Evolutionary conservation across 345 rosid species (phyloP).

Genomic region (Gossypium thurberi): DNA sequence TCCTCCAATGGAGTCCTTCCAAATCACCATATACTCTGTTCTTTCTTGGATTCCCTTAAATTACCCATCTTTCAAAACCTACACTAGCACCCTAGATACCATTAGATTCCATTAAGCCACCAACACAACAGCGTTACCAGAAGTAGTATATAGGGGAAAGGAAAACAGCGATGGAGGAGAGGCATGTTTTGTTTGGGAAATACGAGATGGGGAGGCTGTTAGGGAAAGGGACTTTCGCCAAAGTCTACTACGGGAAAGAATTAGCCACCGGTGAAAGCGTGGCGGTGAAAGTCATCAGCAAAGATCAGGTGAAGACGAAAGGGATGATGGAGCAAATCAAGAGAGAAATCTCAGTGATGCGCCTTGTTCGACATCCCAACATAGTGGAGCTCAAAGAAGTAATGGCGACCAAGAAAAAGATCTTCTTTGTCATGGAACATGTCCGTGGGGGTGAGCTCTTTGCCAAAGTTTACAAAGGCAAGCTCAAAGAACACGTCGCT

Average conservation of each 20-base stretch:
- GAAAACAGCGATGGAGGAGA: constrained; percentile 13
- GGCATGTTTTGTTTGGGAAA: constrained; percentile 42
- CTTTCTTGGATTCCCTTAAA: constrained; percentile 39
- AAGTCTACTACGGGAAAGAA: constrained; percentile 60
- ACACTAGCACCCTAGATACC: background rate
- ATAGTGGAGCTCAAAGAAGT: constrained; percentile 69
- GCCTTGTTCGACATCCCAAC: constrained; percentile 71
- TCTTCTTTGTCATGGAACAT: constrained; percentile 70
- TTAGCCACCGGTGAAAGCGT: constrained; percentile 43
- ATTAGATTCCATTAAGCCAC: too few species aligned
- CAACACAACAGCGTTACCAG: background rate
- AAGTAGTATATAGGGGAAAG: background rate
- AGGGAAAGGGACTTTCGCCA: constrained; percentile 82
- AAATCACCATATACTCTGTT: constrained; percentile 24
- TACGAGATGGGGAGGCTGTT: constrained; percentile 57
- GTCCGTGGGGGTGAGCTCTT: constrained; percentile 75
- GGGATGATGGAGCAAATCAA: constrained; percentile 74
- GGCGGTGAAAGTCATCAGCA: constrained; percentile 62
- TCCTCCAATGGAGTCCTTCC: constrained; percentile 26
- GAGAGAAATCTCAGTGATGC: constrained; percentile 76
- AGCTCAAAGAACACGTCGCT: constrained; percentile 48
- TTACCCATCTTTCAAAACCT: background rate
- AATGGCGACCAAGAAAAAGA: constrained; percentile 62
- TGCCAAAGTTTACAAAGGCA: constrained; percentile 53
- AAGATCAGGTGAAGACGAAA: constrained; percentile 42